Evolutionary conservation across 257 asterid species (phyloP), one percentile per base, ranked within the genome.

Genomic region (Gentiana macrophylla): DNA sequence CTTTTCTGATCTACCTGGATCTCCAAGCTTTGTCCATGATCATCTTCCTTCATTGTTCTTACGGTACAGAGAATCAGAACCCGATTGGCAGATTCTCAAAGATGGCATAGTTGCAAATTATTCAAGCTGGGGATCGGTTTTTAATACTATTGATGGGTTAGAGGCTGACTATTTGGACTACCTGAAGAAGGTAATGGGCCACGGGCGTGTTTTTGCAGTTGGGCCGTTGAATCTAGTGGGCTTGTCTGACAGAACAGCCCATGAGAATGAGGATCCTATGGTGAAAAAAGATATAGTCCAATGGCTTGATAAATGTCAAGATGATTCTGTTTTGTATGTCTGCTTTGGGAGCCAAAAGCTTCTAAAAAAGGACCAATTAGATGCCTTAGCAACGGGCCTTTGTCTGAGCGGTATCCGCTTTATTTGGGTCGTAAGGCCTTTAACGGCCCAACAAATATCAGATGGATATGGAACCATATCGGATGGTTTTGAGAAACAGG

Each of bases 301-400:
- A 8, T 83, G 89, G 93, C 85, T 86, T 7, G 75, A 80, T 61
- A 65, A 56, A 0, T 72, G 77, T 10, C 74, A 57, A 1, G 70
- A 72, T 50, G 83, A 58, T 35, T 80, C 86, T 2, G 94, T 88
- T 58, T 53, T 89, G 61, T 83, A 83, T 37, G 91, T 72, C 35
- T 80, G 86, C 44, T 89, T 85, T 68, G 95, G 94, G 49, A 83
- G 95, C 37, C 97, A 85, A 32, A 81, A 74, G 68, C 2, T 74
- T 32, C 60, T 89, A 7, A 76, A 62, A 47, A 70, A 71, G 46
- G 81, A 77, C 49, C 92, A 89, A 62, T 68, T 77, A 55, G 87
- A 81, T 49, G 86, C 94, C 0, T 48, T 85, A 62, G 76, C 80
- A 6, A 64, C n/a, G 37, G 95, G 79, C 68, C 89, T 89, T 37